These are phyloP conservation scores for Collybiopsis luxurians DNA, from an alignment of 768 basidiomycete genomes.

Conservation along the genomic window DNA sequence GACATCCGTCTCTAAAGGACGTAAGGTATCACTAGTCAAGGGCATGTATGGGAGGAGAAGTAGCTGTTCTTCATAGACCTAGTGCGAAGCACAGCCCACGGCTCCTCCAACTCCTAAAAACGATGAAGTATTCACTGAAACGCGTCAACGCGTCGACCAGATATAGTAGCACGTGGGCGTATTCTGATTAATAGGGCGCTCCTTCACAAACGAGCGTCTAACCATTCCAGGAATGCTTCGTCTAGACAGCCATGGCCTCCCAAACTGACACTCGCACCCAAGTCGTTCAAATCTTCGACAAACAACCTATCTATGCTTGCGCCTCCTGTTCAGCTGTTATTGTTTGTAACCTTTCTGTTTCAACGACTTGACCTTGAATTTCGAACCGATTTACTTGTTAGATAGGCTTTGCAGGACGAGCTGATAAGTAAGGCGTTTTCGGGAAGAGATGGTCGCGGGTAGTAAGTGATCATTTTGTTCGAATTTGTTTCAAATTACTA, in stretches of 20 bases:
- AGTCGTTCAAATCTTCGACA: constrained; percentile 59
- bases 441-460: constrained; percentile 79
- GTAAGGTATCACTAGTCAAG: too few species aligned
- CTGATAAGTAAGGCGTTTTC: constrained; percentile 84
- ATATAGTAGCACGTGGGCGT: too few species aligned
- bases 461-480: constrained; percentile 38
- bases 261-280: constrained; percentile 48
- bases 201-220: too few species aligned
- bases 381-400: not conserved
- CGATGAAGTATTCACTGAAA: too few species aligned
- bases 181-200: too few species aligned
- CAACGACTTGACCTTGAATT: not conserved
- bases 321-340: constrained; percentile 68
- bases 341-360: constrained; percentile 37
- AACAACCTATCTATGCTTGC: constrained; percentile 70
- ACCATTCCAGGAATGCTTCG: not conserved
- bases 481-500: constrained; percentile 4
- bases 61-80: too few species aligned
- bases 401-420: constrained; percentile 77
- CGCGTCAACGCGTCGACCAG: too few species aligned
- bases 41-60: too few species aligned
- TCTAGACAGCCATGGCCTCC: constrained; percentile 13
- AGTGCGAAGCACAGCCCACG: too few species aligned
- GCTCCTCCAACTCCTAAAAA: too few species aligned
- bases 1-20: too few species aligned